A percentile compares a stretch with the other conserved stretches of the same genome.
These are phyloP conservation scores for Beta macrorhiza DNA, from an alignment of 179 eudicot species.

Conservation along the genomic window DNA sequence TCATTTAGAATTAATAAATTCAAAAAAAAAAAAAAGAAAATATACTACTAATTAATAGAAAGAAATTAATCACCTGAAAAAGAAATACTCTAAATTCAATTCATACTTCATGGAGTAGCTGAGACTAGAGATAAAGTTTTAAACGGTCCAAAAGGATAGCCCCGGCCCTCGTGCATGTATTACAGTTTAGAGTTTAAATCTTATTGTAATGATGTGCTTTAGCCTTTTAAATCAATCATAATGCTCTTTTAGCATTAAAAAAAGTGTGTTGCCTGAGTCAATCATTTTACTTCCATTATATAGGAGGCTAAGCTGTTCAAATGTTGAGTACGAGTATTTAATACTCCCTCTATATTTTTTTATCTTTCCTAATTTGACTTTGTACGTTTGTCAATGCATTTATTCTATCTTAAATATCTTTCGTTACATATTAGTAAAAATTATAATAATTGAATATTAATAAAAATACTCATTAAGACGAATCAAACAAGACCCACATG, in stretches of 20 bases:
- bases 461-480: no score
- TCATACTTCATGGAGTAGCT: not conserved
- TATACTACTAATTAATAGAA: not conserved
- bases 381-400: no score
- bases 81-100: not conserved
- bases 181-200: not conserved
- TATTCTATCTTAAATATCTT: no score
- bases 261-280: not conserved
- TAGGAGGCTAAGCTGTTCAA: not conserved
- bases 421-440: no score
- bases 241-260: not conserved
- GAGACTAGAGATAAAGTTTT: slow-evolving; percentile 4
- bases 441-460: no score
- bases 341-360: no score
- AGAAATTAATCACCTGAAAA: not conserved
- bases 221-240: not conserved
- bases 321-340: no score
- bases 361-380: no score
- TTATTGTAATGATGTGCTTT: not conserved
- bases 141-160: slow-evolving; percentile 14
- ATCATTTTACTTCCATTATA: not conserved
- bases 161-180: slow-evolving; percentile 21
- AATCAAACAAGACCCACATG: no score
- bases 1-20: not conserved
- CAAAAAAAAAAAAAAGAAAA: no score